A percentile compares a stretch with the other conserved stretches of the same genome.
Evolutionary conservation across 805 yeast genomes (phyloP).

Genomic region (Danielia reshetovae): DNA sequence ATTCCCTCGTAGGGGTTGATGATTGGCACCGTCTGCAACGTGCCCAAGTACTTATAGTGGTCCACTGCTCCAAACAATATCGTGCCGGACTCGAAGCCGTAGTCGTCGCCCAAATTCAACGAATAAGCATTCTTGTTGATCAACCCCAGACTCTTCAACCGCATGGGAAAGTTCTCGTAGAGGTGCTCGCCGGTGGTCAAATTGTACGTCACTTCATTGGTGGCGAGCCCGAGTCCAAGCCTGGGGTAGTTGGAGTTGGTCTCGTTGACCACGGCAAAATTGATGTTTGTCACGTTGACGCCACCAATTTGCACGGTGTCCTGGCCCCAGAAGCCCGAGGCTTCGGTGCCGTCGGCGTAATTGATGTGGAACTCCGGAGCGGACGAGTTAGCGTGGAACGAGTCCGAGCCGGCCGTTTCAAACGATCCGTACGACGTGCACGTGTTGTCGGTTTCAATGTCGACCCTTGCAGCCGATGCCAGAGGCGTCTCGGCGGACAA

Average conservation of each 20-base stretch:
- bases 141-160: slow-evolving; percentile 54
- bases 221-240: slow-evolving; percentile 67
- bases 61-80: slow-evolving; percentile 43
- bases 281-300: slow-evolving; percentile 43
- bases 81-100: slow-evolving; percentile 24
- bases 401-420: slow-evolving; percentile 33
- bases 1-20: slow-evolving; percentile 31
- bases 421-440: slow-evolving; percentile 50
- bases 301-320: slow-evolving; percentile 57
- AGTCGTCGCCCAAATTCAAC: slow-evolving; percentile 46
- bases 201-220: slow-evolving; percentile 67
- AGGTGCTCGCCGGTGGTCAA: too few relatives aligned
- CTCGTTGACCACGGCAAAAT: slow-evolving; percentile 70
- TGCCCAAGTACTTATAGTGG: slow-evolving; percentile 32
- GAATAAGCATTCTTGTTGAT: slow-evolving; percentile 59
- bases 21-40: slow-evolving; percentile 34
- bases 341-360: slow-evolving; percentile 48
- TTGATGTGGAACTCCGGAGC: slow-evolving; percentile 38
- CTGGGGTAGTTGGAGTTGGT: slow-evolving; percentile 69
- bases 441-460: slow-evolving; percentile 22
- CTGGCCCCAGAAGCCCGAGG: slow-evolving; percentile 52
- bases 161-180: slow-evolving; percentile 66
- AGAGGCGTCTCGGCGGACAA: background rate
- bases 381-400: slow-evolving; percentile 39
- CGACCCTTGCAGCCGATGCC: background rate